These are phyloP conservation scores for Pyrenophora teres DNA, from an alignment of 2,329 filamentous ascomycete species.

Conservation along the genomic window DNA sequence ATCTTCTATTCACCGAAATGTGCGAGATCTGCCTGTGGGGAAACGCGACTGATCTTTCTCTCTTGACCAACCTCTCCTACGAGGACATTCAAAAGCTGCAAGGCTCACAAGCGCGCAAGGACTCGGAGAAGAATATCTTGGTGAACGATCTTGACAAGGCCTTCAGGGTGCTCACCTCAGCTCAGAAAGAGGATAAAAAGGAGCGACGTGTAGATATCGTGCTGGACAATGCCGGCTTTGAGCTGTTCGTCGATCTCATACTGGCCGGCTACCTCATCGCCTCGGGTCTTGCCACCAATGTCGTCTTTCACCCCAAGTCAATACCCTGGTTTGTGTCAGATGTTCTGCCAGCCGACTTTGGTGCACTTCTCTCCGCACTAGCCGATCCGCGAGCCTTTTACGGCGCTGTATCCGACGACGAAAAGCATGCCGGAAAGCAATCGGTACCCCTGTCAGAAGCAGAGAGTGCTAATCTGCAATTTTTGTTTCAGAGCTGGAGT, in stretches of 20 bases:
- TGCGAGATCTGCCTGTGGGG: constrained; percentile 97
- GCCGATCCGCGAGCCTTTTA: constrained; percentile 79
- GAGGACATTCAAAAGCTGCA: constrained; percentile 98
- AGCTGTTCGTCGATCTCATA: constrained; percentile 93
- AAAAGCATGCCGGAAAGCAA: constrained; percentile 58
- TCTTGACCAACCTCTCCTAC: constrained; percentile 86
- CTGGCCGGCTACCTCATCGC: constrained; percentile 88
- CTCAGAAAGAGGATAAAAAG: constrained; percentile 63
- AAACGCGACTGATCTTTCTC: constrained; percentile 91
- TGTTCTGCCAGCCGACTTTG: constrained; percentile 84
- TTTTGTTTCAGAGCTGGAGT: constrained; percentile 83
- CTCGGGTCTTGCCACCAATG: constrained; percentile 79
- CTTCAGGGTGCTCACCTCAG: constrained; percentile 70
- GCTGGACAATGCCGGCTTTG: constrained; percentile 95
- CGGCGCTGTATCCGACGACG: constrained; percentile 71
- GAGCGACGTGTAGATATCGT: constrained; percentile 89
- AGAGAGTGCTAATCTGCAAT: constrained; percentile 70
- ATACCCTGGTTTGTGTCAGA: constrained; percentile 99
- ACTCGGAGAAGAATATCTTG: constrained; percentile 87
- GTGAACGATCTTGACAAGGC: constrained; percentile 80
- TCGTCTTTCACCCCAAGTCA: constrained; percentile 90
- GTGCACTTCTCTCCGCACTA: constrained; percentile 79
- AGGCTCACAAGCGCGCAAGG: constrained; percentile 82
- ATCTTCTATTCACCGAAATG: constrained; percentile 86
- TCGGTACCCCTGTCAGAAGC: constrained; percentile 67